phyloP scores from a whole-genome alignment of 371 early-diverging fungal genomes.

The Mortierella sp. region DNA sequence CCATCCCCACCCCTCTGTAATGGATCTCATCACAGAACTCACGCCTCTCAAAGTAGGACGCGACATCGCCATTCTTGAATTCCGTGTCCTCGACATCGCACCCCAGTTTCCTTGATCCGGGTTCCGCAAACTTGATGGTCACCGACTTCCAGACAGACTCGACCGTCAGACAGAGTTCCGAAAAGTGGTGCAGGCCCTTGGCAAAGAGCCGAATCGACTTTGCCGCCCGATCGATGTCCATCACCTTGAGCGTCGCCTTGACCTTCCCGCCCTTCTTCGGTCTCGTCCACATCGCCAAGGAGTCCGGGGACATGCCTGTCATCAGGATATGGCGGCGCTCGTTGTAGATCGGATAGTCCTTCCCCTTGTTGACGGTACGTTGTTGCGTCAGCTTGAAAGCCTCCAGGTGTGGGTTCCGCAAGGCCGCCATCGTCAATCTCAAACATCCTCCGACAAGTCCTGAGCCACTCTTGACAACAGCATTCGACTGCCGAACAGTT shows the following conservation, averaged over 20 bases:
- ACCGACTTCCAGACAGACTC: conserved; percentile 27
- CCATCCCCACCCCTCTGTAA: conserved; percentile 8
- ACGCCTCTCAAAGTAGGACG: conserved; percentile 28
- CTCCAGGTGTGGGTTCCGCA: background rate
- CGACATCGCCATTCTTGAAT: conserved; percentile 9
- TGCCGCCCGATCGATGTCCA: conserved; percentile 25
- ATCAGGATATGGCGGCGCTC: background rate
- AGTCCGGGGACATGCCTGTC: background rate
- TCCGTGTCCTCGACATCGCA: conserved; percentile 34
- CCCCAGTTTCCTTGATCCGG: conserved; percentile 20
- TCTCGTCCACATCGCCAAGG: background rate
- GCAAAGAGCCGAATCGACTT: conserved; percentile 14
- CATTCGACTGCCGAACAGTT: conserved; percentile 17
- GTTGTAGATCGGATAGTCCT: background rate
- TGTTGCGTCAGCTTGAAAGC: background rate
- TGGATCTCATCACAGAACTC: conserved; percentile 29
- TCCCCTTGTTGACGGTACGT: background rate
- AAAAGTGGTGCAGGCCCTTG: conserved; percentile 35
- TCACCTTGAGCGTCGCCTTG: conserved; percentile 18
- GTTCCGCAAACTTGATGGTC: conserved; percentile 28
- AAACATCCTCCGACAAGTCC: conserved; percentile 2
- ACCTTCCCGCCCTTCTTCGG: conserved; percentile 22
- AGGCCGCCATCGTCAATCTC: conserved; percentile 5
- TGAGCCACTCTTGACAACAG: background rate
- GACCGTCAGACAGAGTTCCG: conserved; percentile 27